Conservation (phyloP, 1,284 basidiomycete species). For the Quambalaria eucalypti region DNA sequence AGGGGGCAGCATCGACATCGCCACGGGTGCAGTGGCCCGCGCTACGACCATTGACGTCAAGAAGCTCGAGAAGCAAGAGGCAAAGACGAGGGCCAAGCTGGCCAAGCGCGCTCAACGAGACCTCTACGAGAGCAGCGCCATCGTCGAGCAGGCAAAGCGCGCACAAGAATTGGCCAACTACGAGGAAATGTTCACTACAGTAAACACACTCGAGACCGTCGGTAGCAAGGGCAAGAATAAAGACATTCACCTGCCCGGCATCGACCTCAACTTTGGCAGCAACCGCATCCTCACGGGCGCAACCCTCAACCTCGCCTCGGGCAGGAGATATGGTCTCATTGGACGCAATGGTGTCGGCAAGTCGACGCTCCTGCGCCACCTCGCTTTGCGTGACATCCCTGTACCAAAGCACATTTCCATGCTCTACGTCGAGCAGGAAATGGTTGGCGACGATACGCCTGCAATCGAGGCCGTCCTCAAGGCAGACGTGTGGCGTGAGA, state of each 20-base stretch:
- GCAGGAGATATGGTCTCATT: conserved; percentile 52
- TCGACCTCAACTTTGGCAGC: conserved; percentile 63
- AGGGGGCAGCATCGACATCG: conserved; percentile 56
- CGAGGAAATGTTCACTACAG: conserved; percentile 98
- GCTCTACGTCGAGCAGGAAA: conserved; percentile 93
- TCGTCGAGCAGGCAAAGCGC: conserved; percentile 83
- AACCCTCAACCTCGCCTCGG: conserved; percentile 19
- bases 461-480: conserved; percentile 90
- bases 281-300: conserved; percentile 76
- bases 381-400: conserved; percentile 87
- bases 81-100: conserved; percentile 94
- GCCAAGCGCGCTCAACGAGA: conserved; percentile 76
- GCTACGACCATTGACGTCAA: conserved; percentile 93
- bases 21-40: conserved; percentile 86
- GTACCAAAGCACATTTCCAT: conserved; percentile 74
- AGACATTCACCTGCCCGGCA: conserved; percentile 87
- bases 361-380: conserved; percentile 82
- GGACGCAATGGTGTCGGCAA: conserved; percentile 81
- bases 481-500: conserved; percentile 47
- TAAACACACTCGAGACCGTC: conserved; percentile 85
- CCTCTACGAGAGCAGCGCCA: conserved; percentile 89
- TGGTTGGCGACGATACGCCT: conserved; percentile 73
- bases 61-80: conserved; percentile 96
- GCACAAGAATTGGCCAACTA: conserved; percentile 75
- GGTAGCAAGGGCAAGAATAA: conserved; percentile 59